These are phyloP conservation scores for Fraxinus xanthoxyloides DNA, from an alignment of 305 asterid genomes.

Conservation along the genomic window DNA sequence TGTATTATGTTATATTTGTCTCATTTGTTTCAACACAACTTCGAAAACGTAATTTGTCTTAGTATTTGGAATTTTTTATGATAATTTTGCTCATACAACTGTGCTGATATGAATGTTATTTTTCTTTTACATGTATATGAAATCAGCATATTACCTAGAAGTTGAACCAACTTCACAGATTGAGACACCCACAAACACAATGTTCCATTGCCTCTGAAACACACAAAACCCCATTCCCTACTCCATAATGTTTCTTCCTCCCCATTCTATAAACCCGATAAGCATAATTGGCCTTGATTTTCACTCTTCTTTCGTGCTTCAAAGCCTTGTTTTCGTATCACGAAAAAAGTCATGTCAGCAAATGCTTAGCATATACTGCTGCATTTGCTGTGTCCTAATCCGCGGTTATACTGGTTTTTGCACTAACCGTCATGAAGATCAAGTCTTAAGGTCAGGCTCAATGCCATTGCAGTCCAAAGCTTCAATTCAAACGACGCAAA, in stretches of 20 bases:
- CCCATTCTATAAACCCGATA: not conserved
- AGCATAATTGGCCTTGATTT: not conserved
- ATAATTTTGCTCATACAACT: not conserved
- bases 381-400: slow-evolving; percentile 9
- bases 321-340: not conserved
- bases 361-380: slow-evolving; percentile 24
- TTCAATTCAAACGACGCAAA: slow-evolving; percentile 1
- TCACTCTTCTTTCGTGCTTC: not conserved
- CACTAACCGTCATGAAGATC: slow-evolving; percentile 8
- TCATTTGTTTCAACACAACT: not conserved
- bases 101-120: not conserved
- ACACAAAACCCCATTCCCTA: not conserved
- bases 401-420: not conserved
- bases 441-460: too few relatives aligned
- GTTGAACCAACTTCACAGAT: not conserved
- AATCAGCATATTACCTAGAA: not conserved
- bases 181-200: not conserved
- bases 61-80: not conserved
- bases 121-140: too few relatives aligned
- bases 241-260: not conserved
- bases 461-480: slow-evolving; percentile 9
- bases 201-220: not conserved
- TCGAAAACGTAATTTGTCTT: not conserved
- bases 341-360: not conserved
- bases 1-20: not conserved